Conservation (phyloP, 768 basidiomycete genomes). For the Nidularia pulvinata region DNA sequence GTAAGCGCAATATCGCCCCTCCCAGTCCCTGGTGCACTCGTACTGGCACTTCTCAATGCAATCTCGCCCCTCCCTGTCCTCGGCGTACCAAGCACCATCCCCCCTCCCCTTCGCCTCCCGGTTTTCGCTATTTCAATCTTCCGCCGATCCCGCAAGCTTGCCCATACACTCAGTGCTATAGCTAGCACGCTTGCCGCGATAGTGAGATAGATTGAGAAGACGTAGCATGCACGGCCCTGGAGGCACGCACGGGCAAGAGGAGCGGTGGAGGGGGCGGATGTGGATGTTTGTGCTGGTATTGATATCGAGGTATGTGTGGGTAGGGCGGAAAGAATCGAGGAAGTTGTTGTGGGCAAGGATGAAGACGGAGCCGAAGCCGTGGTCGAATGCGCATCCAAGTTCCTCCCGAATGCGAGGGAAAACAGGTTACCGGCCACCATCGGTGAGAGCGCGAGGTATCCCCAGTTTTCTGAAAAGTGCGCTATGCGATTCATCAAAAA, state of each 20-base stretch:
- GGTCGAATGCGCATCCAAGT: conserved; percentile 63
- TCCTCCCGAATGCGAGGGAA: conserved; percentile 72
- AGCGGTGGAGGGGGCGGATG: background rate
- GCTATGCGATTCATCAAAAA: background rate
- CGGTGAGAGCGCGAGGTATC: conserved; percentile 63
- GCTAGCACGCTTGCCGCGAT: background rate
- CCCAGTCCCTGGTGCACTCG: no score
- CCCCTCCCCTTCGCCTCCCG: no score
- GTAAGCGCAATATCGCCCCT: no score
- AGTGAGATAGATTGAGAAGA: background rate
- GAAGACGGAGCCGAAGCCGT: background rate
- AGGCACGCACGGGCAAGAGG: background rate
- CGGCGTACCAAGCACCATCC: no score
- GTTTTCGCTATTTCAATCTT: background rate
- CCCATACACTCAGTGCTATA: background rate
- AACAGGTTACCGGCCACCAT: conserved; percentile 70
- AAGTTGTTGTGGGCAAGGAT: background rate
- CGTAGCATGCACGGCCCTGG: background rate
- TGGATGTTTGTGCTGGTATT: background rate
- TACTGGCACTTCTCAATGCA: no score
- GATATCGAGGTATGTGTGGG: background rate
- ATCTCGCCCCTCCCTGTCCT: no score
- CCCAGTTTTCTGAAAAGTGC: conserved; percentile 62
- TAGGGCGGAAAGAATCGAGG: background rate
- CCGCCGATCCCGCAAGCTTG: background rate